These are phyloP conservation scores for Yamadazyma diospyri DNA, from an alignment of 1,139 yeast species.

Conservation along the genomic window DNA sequence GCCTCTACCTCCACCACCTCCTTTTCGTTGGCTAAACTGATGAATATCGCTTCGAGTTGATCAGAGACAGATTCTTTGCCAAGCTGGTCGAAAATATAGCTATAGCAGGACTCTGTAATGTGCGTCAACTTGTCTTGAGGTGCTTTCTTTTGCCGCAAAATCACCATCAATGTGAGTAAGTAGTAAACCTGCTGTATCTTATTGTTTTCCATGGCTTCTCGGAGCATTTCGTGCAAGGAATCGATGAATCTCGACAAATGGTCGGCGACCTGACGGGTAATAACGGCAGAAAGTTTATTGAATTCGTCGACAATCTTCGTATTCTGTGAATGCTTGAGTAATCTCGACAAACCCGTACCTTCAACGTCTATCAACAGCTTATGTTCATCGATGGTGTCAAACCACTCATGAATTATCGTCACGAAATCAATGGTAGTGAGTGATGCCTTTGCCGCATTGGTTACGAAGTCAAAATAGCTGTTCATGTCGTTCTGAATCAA, in stretches of 20 bases:
- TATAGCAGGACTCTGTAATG: conserved; percentile 1
- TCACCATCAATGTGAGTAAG: conserved; percentile 2
- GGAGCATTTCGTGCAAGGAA: neutral
- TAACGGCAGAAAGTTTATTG: neutral
- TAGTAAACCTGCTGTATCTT: conserved; percentile 1
- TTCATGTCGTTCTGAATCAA: conserved; percentile 11
- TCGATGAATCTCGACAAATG: conserved; percentile 1
- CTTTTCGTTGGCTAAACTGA: conserved; percentile 5
- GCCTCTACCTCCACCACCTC: conserved; percentile 15
- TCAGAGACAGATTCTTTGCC: conserved; percentile 6
- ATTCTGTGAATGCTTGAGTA: neutral
- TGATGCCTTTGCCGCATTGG: conserved; percentile 8
- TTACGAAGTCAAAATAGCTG: conserved; percentile 11
- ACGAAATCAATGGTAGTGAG: neutral
- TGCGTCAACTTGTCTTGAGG: neutral
- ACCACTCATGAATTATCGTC: conserved; percentile 1
- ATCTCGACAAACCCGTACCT: neutral
- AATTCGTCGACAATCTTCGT: conserved; percentile 8
- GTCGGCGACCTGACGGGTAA: neutral
- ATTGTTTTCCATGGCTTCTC: neutral
- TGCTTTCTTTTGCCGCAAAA: conserved; percentile 2
- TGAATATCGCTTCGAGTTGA: conserved; percentile 14
- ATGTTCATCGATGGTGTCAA: neutral
- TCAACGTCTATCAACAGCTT: neutral
- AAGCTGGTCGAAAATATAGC: neutral